phyloP scores from a whole-genome alignment of 2,329 filamentous ascomycete genomes.

The Penicillium corylophilum region DNA sequence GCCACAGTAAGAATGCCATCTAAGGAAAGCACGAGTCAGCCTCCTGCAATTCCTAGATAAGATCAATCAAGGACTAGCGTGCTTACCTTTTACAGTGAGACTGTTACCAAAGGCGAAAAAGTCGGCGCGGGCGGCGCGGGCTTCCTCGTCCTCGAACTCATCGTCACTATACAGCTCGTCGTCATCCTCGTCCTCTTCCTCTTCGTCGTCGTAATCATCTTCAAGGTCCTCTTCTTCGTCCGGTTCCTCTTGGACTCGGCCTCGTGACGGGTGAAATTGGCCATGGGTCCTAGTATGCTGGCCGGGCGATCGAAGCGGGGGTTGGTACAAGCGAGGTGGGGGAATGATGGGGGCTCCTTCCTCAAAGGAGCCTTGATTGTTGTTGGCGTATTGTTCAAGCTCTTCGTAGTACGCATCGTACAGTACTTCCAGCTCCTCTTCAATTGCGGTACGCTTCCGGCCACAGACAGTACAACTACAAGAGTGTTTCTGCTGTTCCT shows the following conservation, averaged over 20 bases:
- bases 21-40: slow-evolving; percentile 46
- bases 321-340: slow-evolving; percentile 63
- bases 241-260: slow-evolving; percentile 64
- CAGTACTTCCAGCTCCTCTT: slow-evolving; percentile 94
- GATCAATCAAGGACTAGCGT: slow-evolving; percentile 8
- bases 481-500: slow-evolving; percentile 98
- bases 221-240: slow-evolving; percentile 56
- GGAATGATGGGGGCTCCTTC: slow-evolving; percentile 69
- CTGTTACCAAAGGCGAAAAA: slow-evolving; percentile 98
- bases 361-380: slow-evolving; percentile 62
- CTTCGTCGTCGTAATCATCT: slow-evolving; percentile 56
- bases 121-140: slow-evolving; percentile 67
- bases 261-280: slow-evolving; percentile 68
- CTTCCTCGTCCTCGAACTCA: slow-evolving; percentile 61
- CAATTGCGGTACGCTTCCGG: slow-evolving; percentile 91
- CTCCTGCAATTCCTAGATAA: slow-evolving; percentile 31
- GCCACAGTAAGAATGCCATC: slow-evolving; percentile 98
- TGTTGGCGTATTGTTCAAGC: slow-evolving; percentile 93
- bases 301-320: slow-evolving; percentile 54
- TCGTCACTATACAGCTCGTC: slow-evolving; percentile 67
- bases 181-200: slow-evolving; percentile 69
- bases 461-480: slow-evolving; percentile 98
- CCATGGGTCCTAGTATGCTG: slow-evolving; percentile 55
- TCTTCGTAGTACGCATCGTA: slow-evolving; percentile 99
- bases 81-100: slow-evolving; percentile 81